phyloP scores from a whole-genome alignment of 2,329 filamentous ascomycete genomes.

The Fusarium cyanostomum region DNA sequence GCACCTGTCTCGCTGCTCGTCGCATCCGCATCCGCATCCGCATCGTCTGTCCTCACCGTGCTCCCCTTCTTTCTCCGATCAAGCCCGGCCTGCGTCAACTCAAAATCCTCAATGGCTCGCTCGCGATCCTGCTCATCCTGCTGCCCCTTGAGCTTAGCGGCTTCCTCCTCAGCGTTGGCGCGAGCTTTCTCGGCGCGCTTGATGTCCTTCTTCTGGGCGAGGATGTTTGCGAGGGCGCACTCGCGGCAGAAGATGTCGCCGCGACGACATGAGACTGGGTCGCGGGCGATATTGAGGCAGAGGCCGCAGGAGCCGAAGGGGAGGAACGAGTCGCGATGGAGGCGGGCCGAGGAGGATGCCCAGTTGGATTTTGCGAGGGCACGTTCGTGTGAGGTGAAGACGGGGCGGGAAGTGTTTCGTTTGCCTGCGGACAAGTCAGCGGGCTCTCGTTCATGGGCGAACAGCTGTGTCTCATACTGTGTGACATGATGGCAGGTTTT shows the following conservation, averaged over 20 bases:
- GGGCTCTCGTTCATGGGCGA: background rate
- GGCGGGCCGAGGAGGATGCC: constrained; percentile 82
- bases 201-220: constrained; percentile 91
- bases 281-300: constrained; percentile 81
- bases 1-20: constrained; percentile 7
- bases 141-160: constrained; percentile 65
- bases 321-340: constrained; percentile 90
- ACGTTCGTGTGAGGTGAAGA: constrained; percentile 94
- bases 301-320: constrained; percentile 89
- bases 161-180: constrained; percentile 69
- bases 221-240: constrained; percentile 90
- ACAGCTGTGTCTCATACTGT: constrained; percentile 53
- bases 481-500: constrained; percentile 48
- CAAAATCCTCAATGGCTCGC: constrained; percentile 82
- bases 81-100: constrained; percentile 80
- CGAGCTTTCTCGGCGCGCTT: constrained; percentile 77
- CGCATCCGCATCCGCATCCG: background rate
- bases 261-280: constrained; percentile 83
- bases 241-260: constrained; percentile 96
- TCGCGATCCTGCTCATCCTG: constrained; percentile 75
- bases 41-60: constrained; percentile 51
- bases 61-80: constrained; percentile 48
- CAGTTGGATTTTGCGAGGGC: constrained; percentile 82
- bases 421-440: constrained; percentile 64
- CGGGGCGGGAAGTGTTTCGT: constrained; percentile 88